phyloP scores from a whole-genome alignment of 345 rosid genomes.

The Erodium maritimum region DNA sequence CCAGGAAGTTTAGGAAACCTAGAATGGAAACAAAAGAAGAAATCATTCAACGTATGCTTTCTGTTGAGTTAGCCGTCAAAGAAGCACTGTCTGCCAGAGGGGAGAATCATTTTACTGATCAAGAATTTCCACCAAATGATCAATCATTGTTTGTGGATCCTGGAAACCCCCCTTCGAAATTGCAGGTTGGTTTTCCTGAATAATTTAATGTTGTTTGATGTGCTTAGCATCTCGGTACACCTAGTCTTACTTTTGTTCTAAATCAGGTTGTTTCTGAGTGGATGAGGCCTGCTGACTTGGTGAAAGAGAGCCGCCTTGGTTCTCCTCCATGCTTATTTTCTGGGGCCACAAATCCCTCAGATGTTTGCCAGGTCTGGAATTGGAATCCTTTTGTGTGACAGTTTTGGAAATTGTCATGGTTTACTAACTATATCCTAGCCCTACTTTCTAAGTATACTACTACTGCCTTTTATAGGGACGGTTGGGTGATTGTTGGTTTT shows the following conservation, averaged over 20 bases:
- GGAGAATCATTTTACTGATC: conserved; percentile 83
- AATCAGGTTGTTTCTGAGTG: conserved; percentile 90
- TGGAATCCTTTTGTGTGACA: conserved; percentile 10
- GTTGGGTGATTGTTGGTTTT: conserved; percentile 97
- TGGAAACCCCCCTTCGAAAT: conserved; percentile 64
- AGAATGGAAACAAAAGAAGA: conserved; percentile 92
- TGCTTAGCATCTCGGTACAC: conserved; percentile 3
- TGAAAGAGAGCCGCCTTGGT: conserved; percentile 46
- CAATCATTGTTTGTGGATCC: conserved; percentile 83
- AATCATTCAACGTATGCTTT: conserved; percentile 88
- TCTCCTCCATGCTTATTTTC: conserved; percentile 80
- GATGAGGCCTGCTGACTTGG: conserved; percentile 88
- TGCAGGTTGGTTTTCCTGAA: conserved; percentile 51
- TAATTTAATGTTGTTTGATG: conserved; percentile 4
- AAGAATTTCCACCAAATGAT: conserved; percentile 95
- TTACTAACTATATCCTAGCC: not conserved
- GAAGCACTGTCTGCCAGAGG: conserved; percentile 88
- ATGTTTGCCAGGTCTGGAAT: conserved; percentile 99
- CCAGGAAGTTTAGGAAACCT: conserved; percentile 86
- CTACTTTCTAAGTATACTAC: conserved; percentile 2
- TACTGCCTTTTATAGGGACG: conserved; percentile 55
- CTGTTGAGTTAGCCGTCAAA: conserved; percentile 94
- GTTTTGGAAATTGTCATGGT: not conserved
- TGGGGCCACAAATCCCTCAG: conserved; percentile 88
- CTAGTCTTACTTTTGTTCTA: conserved; percentile 18